Evolutionary conservation across 2,329 filamentous ascomycete genomes (phyloP), one percentile per base, ranked within the genome.

Genomic region (Xylariaceae sp.): DNA sequence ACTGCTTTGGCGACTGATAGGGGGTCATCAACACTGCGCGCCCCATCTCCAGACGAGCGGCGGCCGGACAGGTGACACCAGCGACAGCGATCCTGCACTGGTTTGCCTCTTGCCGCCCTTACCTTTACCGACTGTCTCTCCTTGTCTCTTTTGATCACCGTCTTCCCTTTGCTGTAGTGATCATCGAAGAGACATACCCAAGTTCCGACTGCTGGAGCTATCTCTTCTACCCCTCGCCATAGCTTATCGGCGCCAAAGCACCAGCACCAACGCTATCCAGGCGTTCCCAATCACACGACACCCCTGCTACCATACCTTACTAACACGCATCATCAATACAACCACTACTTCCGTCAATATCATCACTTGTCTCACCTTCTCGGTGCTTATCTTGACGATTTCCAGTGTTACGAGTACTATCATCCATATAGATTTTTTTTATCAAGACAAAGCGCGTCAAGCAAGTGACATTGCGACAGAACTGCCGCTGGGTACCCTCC

Each of bases 11-110:
- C 22, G 22, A 27, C 7, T 27, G 22, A 48, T 33, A 42, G 42
- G 18, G 45, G 55, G 59, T 58, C 59, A 62, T 58, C 57, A 44
- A 53, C 57, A 44, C 43, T 48, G 48, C 48, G 51, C 48, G 52
- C 22, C 22, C 22, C 22, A 27, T 27, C 22, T 27, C 22, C 7
- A 27, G 22, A 27, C 22, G 22, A 27, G 22, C 22, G 7, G 4
- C 22, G 22, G 22, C 22, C 22, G 22, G 4, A 7, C 22, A 27
- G 22, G 22, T 27, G 22, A 27, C 22, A 57, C 51, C 47, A 48
- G 61, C 51, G 55, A 55, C 51, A 54, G 44, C 49, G 48, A 54
- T 39, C 48, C 55, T 48, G 47, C 45, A 53, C 46, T 57, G 45
- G 42, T 48, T 17, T 32, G 40, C 41, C 48, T 55, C 50, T 36